Base-by-base conservation (phyloP, 2,329 filamentous ascomycete species). In the Paracoccidioides brasiliensis region DNA sequence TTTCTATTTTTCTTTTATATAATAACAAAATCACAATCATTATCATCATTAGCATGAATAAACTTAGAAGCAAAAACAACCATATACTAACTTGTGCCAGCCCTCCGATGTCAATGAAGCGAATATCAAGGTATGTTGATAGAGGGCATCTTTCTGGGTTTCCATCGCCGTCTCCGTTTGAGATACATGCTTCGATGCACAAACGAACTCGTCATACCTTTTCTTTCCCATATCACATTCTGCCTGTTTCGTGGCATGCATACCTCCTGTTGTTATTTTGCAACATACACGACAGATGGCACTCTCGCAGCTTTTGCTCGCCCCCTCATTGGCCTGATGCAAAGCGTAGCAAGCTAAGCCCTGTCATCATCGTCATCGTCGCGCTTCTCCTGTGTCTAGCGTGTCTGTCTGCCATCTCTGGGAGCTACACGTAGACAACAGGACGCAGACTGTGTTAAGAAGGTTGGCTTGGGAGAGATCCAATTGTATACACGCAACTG, bases 91-190 rank as follows among this genome's bases (percentile, higher is more conserved):
- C 73, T 52, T 46, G 32, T 15, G 55, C 38, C 64, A 97, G 89
- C 93, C 93, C 72, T 84, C 85, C 78, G 93, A 98, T 83, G 90
- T 98, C 74, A 88, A 84, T 76, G 91, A 97, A 81, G 78, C 78
- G 78, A 88, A 94, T 84, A 94, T 98, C 79, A 97, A 98, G 93
- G 93, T 98, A 98, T 94, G 93, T 98, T 90, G 86, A 90, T 84
- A 79, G 82, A 86, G 85, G 84, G 84, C 81, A 58, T 54, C 56
- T 82, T 52, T 78, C 80, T 79, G 82, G 83, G 82, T 79, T 84
- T 83, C 80, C 76, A 80, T 85, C 82, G 83, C 80, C 81, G 77
- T 75, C 70, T 76, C 71, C 66, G 72, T 67, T 72, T 68, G 64
- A 69, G 65, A 68, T 65, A 64, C 40, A 48, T 56, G 28, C 54